Conservation (phyloP, 257 asterid species). For the Voacanga thouarsii region DNA sequence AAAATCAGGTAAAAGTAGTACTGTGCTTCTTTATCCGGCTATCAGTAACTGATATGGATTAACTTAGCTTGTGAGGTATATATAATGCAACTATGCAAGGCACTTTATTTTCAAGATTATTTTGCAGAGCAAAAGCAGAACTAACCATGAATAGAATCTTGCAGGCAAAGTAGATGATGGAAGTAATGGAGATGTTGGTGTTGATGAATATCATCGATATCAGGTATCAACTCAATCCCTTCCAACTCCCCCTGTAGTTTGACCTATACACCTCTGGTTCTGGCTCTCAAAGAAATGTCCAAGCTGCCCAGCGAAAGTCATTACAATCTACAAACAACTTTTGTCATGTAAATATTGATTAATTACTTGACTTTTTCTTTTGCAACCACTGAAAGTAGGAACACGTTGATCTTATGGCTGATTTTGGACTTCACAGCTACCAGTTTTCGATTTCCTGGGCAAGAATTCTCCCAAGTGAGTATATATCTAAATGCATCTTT, state of each 20-base stretch:
- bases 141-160: not conserved
- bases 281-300: not conserved
- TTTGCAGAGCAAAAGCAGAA: not conserved
- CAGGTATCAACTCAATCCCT: slow-evolving; percentile 18
- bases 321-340: too few relatives aligned
- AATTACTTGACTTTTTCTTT: not conserved
- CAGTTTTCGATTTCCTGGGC: slow-evolving; percentile 75
- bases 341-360: not conserved
- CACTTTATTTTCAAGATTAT: not conserved
- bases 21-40: too few relatives aligned
- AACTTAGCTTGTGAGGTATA: not conserved
- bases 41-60: not conserved
- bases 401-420: slow-evolving; percentile 55
- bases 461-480: slow-evolving; percentile 57
- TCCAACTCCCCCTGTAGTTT: not conserved
- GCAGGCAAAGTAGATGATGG: slow-evolving; percentile 14
- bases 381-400: slow-evolving; percentile 33
- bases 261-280: too few relatives aligned
- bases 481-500: not conserved
- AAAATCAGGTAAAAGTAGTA: slow-evolving; percentile 23
- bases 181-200: slow-evolving; percentile 41
- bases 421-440: slow-evolving; percentile 53
- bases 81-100: not conserved
- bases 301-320: not conserved
- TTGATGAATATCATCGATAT: slow-evolving; percentile 38